Conservation (phyloP, 441 rosid genomes). For the Pelargonium citronellum region DNA sequence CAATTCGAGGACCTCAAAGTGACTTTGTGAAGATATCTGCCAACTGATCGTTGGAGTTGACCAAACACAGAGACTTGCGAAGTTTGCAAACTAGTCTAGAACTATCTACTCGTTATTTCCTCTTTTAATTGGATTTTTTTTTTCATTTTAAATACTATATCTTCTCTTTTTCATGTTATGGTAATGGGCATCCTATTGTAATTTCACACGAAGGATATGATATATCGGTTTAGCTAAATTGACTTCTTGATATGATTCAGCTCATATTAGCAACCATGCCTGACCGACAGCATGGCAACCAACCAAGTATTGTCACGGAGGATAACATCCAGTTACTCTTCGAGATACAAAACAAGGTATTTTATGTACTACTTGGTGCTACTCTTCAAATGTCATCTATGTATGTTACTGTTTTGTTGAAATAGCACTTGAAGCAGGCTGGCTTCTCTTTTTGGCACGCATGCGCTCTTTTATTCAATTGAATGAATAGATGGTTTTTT, state of each 20-base stretch:
- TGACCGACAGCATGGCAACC: slow-evolving; percentile 40
- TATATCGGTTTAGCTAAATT: slow-evolving; percentile 9
- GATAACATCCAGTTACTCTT: slow-evolving; percentile 61
- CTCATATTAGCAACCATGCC: slow-evolving; percentile 60
- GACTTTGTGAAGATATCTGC: too few species aligned
- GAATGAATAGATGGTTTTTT: slow-evolving; percentile 7
- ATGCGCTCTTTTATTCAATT: not conserved
- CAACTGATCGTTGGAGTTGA: too few species aligned
- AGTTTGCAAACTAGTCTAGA: too few species aligned
- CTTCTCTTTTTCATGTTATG: not conserved
- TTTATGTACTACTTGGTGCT: slow-evolving; percentile 17
- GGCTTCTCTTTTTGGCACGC: not conserved
- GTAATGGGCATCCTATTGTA: not conserved
- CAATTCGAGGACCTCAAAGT: too few species aligned
- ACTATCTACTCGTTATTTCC: not conserved
- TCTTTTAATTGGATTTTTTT: not conserved
- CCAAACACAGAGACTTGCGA: too few species aligned
- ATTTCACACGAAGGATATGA: not conserved
- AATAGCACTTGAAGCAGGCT: not conserved
- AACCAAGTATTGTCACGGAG: slow-evolving; percentile 55
- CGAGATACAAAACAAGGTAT: slow-evolving; percentile 69
- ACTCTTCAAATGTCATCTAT: slow-evolving; percentile 15
- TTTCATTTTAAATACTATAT: not conserved
- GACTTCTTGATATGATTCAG: slow-evolving; percentile 33
- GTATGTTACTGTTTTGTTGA: not conserved